Percentiles rank a stretch among this genome's conserved stretches.
phyloP scores from a whole-genome alignment of 768 basidiomycete genomes.

The Chalciporus sphaerocephalus region DNA sequence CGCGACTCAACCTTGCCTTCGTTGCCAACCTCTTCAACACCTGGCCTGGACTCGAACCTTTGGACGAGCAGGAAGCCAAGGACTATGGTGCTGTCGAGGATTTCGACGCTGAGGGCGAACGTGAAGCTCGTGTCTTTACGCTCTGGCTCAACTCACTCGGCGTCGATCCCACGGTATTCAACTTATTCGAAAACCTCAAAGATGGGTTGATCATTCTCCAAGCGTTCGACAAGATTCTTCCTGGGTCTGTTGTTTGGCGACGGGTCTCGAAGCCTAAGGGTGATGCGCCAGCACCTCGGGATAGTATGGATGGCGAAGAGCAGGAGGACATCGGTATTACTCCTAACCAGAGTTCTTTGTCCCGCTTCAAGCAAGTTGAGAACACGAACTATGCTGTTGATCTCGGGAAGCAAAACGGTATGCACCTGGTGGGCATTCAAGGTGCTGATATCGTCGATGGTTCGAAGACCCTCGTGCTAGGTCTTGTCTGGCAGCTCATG shows the following conservation, averaged over 20 bases:
- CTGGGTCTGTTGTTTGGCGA: constrained; percentile 91
- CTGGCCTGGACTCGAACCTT: constrained; percentile 87
- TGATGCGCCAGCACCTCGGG: constrained; percentile 38
- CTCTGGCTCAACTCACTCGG: constrained; percentile 97
- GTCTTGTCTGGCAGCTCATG: constrained; percentile 98
- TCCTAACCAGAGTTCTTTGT: constrained; percentile 79
- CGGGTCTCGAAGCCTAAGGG: constrained; percentile 90
- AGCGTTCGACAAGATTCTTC: constrained; percentile 93
- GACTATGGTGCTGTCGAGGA: constrained; percentile 89
- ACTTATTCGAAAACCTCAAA: constrained; percentile 92
- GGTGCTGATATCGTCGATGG: constrained; percentile 97
- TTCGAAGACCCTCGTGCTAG: constrained; percentile 87
- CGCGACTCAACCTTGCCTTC: constrained; percentile 95
- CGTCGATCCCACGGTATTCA: constrained; percentile 94
- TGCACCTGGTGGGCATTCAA: constrained; percentile 97
- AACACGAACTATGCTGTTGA: constrained; percentile 97
- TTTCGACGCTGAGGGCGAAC: constrained; percentile 98
- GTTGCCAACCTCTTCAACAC: constrained; percentile 99
- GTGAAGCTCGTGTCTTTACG: constrained; percentile 96
- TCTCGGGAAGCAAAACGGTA: constrained; percentile 84
- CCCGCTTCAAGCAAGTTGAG: constrained; percentile 96
- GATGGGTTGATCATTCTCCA: constrained; percentile 90
- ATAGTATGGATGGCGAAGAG: constrained; percentile 46
- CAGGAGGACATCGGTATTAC: constrained; percentile 79
- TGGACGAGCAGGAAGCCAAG: constrained; percentile 91